Evolutionary conservation across 768 basidiomycete genomes (phyloP), one percentile per base, ranked within the genome.

Genomic region (Panaeolus papilionaceus): DNA sequence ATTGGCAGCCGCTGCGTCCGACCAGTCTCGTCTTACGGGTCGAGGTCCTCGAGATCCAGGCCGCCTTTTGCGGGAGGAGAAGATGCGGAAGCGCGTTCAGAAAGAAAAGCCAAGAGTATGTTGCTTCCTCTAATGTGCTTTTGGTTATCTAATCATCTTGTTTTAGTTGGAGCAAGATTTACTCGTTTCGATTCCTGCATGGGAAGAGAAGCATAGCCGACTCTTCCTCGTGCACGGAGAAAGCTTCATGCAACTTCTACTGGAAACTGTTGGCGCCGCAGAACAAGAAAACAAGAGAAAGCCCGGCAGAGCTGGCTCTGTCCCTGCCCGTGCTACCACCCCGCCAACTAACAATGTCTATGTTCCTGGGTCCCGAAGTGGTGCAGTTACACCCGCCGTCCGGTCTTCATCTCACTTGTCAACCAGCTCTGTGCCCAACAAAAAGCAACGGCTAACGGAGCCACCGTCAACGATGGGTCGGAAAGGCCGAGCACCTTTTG

Each of bases 21-120:
- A 97, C 73, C 94, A 95, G 73, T 88, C 86, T 16, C 87, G 95
- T 44, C 81, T 97, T 8, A 86, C 93, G 4, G 94, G 94, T 16
- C 86, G 93, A 73, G 94, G 93, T 33, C 81, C 89, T 3, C 84
- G 94, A 66, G 92, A 95, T 81, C 92, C 95, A 5, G 95, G 95
- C 6, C 83, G 94, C 20, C 79, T 99, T 40, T 79, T 98, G 64
- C 86, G 94, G 67, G 97, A 99, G 78, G 97, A 98, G 82, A 98
- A 98, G 85, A 95, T 97, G 91, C 86, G 97, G 64, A 99, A 98
- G 77, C 85, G 96, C 37, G 95, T 99, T 14, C 85, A 85, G 66
- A 93, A 94, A 76, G 92, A 97, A 80, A 98, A 98, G 75, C 97
- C 97, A 33, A 87, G 92, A 75, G 97, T 98, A 75, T 69, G 90